phyloP scores from a whole-genome alignment of 176 grass and related monocot species.

The Dactylis glomerata region DNA sequence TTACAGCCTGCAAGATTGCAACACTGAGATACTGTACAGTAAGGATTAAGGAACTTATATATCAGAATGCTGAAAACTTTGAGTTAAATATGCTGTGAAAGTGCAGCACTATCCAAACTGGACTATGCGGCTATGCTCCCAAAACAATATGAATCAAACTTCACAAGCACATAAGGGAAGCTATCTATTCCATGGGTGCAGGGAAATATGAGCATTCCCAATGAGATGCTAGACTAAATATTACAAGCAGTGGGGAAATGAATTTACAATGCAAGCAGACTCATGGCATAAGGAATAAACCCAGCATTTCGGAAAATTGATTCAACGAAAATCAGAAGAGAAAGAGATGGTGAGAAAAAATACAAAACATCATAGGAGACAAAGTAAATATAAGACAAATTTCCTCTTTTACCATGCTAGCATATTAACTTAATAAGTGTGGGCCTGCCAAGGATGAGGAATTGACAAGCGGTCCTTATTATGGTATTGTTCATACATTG shows the following conservation, averaged over 20 bases:
- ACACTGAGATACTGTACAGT: not conserved
- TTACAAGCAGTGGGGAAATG: not conserved
- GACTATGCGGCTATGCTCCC: not conserved
- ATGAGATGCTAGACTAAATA: conserved; percentile 12
- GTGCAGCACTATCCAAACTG: conserved; percentile 5
- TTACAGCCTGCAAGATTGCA: not conserved
- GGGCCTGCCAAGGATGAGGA: not conserved
- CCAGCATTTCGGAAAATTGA: not conserved
- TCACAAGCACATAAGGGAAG: conserved; percentile 1
- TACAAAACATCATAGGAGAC: not conserved
- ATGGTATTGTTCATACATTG: not conserved
- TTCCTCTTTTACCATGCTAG: not conserved
- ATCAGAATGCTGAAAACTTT: not conserved
- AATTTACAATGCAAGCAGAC: not conserved
- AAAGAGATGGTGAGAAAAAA: not conserved
- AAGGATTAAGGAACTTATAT: conserved; percentile 6
- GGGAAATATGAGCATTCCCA: not conserved
- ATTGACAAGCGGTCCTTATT: not conserved
- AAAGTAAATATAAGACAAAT: not conserved
- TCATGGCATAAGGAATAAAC: not conserved
- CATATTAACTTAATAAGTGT: not conserved
- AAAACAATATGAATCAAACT: conserved; percentile 15
- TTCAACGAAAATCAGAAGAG: not conserved
- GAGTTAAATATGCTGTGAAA: not conserved
- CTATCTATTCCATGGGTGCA: not conserved